Conservation (phyloP, 345 rosid genomes). For the Linum tenue region DNA sequence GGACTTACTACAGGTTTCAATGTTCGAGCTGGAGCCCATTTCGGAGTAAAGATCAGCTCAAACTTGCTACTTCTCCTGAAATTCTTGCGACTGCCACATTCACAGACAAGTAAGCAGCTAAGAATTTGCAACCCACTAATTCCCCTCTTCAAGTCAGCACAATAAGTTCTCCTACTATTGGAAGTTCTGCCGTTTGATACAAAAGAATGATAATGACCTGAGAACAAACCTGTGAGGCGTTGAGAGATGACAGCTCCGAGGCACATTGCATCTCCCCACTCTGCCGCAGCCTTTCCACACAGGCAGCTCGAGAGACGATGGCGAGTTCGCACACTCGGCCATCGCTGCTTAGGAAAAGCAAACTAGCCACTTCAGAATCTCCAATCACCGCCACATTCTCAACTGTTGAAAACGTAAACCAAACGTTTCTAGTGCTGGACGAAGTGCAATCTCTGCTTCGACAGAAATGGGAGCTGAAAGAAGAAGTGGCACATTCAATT, state of each 20-base stretch:
- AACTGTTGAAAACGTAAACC: neutral
- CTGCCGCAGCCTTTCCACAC: slow-evolving; percentile 20
- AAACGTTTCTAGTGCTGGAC: neutral
- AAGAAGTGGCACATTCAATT: slow-evolving; percentile 16
- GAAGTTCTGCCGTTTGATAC: neutral
- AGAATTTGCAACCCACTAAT: neutral
- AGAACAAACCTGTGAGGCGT: slow-evolving; percentile 23
- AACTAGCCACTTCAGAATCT: neutral
- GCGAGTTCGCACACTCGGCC: slow-evolving; percentile 43
- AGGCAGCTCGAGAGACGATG: slow-evolving; percentile 35
- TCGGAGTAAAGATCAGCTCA: slow-evolving; percentile 18
- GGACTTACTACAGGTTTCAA: slow-evolving; percentile 24
- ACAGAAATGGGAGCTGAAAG: neutral
- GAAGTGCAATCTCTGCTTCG: neutral
- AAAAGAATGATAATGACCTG: neutral
- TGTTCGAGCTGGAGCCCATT: slow-evolving; percentile 16
- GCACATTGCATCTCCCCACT: slow-evolving; percentile 16
- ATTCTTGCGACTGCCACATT: slow-evolving; percentile 27
- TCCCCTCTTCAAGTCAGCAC: neutral
- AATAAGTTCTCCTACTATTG: neutral
- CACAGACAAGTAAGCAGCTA: neutral
- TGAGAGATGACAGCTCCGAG: slow-evolving; percentile 20
- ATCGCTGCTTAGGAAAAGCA: slow-evolving; percentile 20
- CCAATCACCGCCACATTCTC: neutral
- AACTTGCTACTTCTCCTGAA: slow-evolving; percentile 24